Evolutionary conservation across 495 filamentous ascomycete genomes (phyloP), one percentile per base, ranked within the genome.

Genomic region (Antarctomyces pellizariae): DNA sequence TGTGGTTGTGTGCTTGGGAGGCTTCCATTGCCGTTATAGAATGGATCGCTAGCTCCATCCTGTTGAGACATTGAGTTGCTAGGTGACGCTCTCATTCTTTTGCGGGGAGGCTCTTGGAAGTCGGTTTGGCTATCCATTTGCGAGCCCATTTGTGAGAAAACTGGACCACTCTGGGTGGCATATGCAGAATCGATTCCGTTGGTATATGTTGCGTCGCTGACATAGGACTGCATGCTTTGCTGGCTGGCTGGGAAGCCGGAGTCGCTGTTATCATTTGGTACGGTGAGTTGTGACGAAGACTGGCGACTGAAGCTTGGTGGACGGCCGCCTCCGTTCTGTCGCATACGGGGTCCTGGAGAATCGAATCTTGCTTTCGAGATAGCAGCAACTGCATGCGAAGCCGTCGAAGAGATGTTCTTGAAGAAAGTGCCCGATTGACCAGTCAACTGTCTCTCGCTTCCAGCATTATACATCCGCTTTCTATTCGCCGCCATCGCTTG

Each of bases 401-500:
- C 78, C 1, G 80, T 86, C 25, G 71, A 71, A 3, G 84, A 93
- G 34, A 95, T 92, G 42, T 86, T 91, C 39, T 82, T 76, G 52
- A 97, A 95, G 39, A 92, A 86, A 0, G 89, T 91, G 6, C 75
- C 80, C 8, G 66, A 59, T 30, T 73, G 56, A 18, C 66, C 70
- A 36, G 66, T 63, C 11, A 52, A 47, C 21, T 76, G 68, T 24
- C 53, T 69, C 16, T 89, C 71, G 12, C 67, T 56, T 22, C 61
- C 62, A 12, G 67, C 67, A 37, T 75, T 89, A 41, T 93, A 77
- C 56, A 80, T 64, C 31, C 83, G 64, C 44, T 97, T 95, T 31
- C 86, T 58, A 45, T 91, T 80, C 8, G 89, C 89, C 15, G 86
- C 89, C 86, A 93, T 90, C 28, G 86, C 86, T 49, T 97, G 86